Conservation (phyloP, 345 rosid genomes). For the Barbarea vulgaris region DNA sequence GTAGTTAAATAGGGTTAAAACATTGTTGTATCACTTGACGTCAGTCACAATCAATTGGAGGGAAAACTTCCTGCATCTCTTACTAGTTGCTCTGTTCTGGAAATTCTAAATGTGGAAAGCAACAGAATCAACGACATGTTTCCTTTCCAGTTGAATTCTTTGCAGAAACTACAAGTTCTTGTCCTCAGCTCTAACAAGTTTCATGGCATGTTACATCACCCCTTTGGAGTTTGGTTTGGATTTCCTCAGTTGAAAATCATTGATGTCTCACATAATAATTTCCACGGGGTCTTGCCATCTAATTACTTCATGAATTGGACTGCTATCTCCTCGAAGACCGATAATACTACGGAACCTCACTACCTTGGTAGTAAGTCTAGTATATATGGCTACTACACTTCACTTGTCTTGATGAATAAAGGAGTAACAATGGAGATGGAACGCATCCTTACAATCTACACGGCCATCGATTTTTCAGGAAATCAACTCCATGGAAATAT, state of each 20-base stretch:
- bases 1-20: too few species aligned
- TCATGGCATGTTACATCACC: neutral
- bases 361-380: too few species aligned
- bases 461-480: too few species aligned
- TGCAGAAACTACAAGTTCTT: neutral
- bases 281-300: neutral
- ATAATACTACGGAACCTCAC: too few species aligned
- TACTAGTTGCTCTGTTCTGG: neutral
- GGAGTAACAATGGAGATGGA: too few species aligned
- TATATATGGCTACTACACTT: too few species aligned
- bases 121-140: neutral
- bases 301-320: neutral
- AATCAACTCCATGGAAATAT: too few species aligned
- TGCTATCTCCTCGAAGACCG: too few species aligned
- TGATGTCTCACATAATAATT: neutral
- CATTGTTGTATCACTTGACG: neutral
- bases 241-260: neutral
- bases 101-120: neutral
- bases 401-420: too few species aligned
- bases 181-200: neutral
- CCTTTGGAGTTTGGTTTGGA: neutral
- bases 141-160: neutral
- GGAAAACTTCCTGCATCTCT: neutral
- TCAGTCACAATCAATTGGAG: neutral
- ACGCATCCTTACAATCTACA: too few species aligned